Conservation (phyloP, 768 basidiomycete genomes). For the Phanerochaete sordida region DNA sequence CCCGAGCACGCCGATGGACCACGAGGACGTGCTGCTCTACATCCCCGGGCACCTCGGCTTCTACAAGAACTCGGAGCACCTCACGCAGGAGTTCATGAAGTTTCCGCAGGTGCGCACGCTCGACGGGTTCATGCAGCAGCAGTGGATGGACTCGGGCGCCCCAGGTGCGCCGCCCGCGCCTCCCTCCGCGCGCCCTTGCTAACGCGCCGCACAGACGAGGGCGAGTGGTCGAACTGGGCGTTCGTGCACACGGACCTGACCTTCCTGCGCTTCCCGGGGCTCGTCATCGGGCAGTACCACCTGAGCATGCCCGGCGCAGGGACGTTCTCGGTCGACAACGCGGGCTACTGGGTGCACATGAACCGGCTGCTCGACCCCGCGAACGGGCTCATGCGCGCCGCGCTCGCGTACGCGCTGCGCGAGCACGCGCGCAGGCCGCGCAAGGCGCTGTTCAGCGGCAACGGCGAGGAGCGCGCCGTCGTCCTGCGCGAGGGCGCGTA, state of each 20-base stretch:
- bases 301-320: neutral
- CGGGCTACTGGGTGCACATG: constrained; percentile 1
- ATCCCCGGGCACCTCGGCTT: neutral
- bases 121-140: neutral
- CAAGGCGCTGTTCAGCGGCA: neutral
- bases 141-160: constrained; percentile 1
- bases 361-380: neutral
- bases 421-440: neutral
- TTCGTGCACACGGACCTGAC: neutral
- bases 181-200: neutral
- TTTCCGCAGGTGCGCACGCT: neutral
- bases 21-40: constrained; percentile 1
- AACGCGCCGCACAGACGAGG: neutral
- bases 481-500: neutral
- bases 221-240: constrained; percentile 1
- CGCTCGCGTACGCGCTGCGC: neutral
- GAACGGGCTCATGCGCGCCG: neutral
- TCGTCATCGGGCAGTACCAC: constrained; percentile 4
- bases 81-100: constrained; percentile 2
- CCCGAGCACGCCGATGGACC: neutral
- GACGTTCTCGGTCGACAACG: constrained; percentile 1
- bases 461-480: neutral
- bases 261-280: constrained; percentile 4
- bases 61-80: neutral
- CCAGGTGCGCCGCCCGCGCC: neutral